Evolutionary conservation across 345 rosid genomes (phyloP), one percentile per base, ranked within the genome.

Genomic region (Anacardium occidentale): DNA sequence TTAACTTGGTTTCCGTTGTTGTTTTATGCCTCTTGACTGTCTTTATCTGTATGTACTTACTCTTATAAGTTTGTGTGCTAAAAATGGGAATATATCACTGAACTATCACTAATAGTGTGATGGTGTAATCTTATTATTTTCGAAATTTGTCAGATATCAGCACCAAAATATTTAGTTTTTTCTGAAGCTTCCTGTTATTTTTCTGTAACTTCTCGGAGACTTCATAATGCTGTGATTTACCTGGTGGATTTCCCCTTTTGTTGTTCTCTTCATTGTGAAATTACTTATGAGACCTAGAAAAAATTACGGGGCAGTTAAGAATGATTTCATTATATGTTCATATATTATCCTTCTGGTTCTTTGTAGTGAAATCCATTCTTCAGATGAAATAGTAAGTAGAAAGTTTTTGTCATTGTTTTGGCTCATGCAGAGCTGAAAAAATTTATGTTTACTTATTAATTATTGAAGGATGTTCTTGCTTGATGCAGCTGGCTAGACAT

Each of bases 401-500:
- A 62, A 42, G 25, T 24, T 14, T 51, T 20, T 22, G 8, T 0
- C 25, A 37, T 6, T 21, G 2, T 56, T 12, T 42, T 20, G 51
- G 66, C 26, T 62, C 25, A 42, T 64, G 53, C 18, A 22, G 44
- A 64, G 53, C 10, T 8, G 51, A 64, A 32, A 64, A 22, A 5
- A 3, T 48, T 8, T 25, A 3, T 25, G 17, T 65, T 65, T 48
- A 25, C 13, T 50, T 44, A 5, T 21, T 50, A 20, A 48, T 58
- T 69, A 63, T 15, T 50, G 61, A 58, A 67, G 69, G 56, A 56
- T 18, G n/a, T 54, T 65, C 32, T 61, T 51, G 8, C 80, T 42
- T 52, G 52, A 24, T 81, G 72, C 82, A 90, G 96, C 76, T 90
- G 64, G 90, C 88, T 47, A 88, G 91, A 66, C 96, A 81, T 90